Conservation (phyloP, 2,329 filamentous ascomycete genomes). For the Aureobasidium leucospermi region DNA sequence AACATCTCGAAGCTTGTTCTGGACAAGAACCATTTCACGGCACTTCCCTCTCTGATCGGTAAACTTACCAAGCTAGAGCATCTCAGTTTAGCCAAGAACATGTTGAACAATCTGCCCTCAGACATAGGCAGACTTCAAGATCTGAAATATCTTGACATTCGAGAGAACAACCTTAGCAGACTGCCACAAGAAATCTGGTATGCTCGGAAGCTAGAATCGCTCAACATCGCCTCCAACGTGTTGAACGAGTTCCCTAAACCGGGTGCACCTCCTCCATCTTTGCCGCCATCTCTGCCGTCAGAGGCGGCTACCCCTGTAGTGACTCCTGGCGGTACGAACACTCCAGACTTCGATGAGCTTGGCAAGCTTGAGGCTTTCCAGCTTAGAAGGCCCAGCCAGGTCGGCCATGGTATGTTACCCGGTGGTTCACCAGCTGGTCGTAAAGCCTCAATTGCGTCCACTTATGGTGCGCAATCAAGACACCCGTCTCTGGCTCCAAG, state of each 20-base stretch:
- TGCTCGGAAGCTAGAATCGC: conserved; percentile 77
- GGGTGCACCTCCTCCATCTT: conserved; percentile 49
- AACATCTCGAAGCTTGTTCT: conserved; percentile 82
- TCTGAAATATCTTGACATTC: conserved; percentile 75
- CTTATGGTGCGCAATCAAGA: conserved; percentile 49
- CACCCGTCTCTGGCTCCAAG: conserved; percentile 78
- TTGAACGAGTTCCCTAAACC: conserved; percentile 87
- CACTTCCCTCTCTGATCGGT: conserved; percentile 77
- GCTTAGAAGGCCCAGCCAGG: conserved; percentile 72
- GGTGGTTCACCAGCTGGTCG: conserved; percentile 55
- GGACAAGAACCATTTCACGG: conserved; percentile 94
- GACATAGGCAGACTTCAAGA: conserved; percentile 85
- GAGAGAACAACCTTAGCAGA: conserved; percentile 86
- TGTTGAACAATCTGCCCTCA: conserved; percentile 71
- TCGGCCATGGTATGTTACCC: conserved; percentile 56
- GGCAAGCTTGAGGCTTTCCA: conserved; percentile 56
- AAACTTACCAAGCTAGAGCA: conserved; percentile 76
- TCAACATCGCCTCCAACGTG: conserved; percentile 94
- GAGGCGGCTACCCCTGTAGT: conserved; percentile 32
- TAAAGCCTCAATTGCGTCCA: conserved; percentile 70
- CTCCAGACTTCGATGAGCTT: conserved; percentile 72
- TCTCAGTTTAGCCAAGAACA: conserved; percentile 90
- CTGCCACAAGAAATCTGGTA: conserved; percentile 95
- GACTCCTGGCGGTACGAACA: conserved; percentile 31
- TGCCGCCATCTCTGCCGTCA: conserved; percentile 24